phyloP scores from a whole-genome alignment of 495 filamentous ascomycete genomes.

The Lepidopterella palustris region DNA sequence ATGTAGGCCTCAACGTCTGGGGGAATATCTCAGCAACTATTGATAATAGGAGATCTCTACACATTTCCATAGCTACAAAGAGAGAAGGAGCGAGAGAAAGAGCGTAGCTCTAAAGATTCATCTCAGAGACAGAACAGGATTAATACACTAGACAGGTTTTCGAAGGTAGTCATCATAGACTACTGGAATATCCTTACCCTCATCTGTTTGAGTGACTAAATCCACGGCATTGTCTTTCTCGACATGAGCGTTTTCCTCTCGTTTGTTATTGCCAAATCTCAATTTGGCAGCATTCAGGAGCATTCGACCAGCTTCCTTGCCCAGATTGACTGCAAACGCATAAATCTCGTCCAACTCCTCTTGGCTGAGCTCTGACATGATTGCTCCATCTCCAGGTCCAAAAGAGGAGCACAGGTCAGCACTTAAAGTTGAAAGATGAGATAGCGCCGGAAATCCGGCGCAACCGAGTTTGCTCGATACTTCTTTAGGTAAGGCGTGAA shows the following conservation, averaged over 20 bases:
- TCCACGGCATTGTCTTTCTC: slow-evolving; percentile 65
- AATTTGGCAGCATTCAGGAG: slow-evolving; percentile 48
- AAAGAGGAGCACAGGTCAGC: background rate
- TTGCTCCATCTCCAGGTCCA: background rate
- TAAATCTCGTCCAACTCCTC: slow-evolving; percentile 55
- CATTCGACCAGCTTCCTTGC: slow-evolving; percentile 55
- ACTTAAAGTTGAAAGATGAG: background rate
- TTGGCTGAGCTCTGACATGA: slow-evolving; percentile 24
- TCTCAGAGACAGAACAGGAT: too few relatives aligned
- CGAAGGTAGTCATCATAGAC: background rate
- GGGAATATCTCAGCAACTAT: background rate
- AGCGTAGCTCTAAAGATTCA: background rate
- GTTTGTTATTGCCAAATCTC: slow-evolving; percentile 39
- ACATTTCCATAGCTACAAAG: background rate
- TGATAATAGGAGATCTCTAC: background rate
- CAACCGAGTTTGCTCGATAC: too few relatives aligned
- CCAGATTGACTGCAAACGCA: slow-evolving; percentile 57
- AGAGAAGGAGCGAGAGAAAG: background rate
- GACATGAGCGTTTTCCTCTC: slow-evolving; percentile 29
- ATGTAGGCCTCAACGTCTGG: slow-evolving; percentile 63
- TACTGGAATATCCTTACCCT: slow-evolving; percentile 42
- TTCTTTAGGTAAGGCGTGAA: too few relatives aligned
- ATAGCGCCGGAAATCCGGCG: too few relatives aligned
- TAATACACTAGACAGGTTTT: background rate
- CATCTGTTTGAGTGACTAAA: slow-evolving; percentile 64